Base-by-base conservation (phyloP, 2,329 filamentous ascomycete genomes). In the Aspergillus ruber region DNA sequence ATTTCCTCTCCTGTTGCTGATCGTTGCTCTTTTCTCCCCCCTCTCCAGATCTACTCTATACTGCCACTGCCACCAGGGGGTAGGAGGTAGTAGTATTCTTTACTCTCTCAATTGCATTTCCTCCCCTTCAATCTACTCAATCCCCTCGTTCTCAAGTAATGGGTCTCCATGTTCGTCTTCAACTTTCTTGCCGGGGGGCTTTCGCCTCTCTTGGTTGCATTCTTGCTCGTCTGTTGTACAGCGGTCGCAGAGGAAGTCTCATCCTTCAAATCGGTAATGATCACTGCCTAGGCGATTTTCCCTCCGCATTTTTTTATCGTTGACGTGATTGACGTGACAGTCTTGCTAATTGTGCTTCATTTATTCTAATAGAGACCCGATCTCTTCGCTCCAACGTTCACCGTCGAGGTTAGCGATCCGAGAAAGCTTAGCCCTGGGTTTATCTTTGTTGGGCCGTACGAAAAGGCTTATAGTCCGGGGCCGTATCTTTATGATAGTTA, bases 401-500 rank as follows among this genome's bases (percentile, higher is more conserved):
- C 62, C 9, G 50, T 68, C 35, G 64, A 64, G 44, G 49, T 51
- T 13, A 57, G 58, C 35, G 47, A 58, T 10, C 52, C 58, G 10
- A 58, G 64, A 12, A 66, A 64, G 43, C 57, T 69, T 41, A 65
- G 64, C 10, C 73, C 74, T 0, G 75, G 75, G 18, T 78, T 76
- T 56, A 73, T 76, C 40, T 77, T 78, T 51, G 61, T 77, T 40
- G 71, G 72, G 3, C 75, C 75, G 1, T 78, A 77, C 53, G 68
- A 75, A 41, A 68, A 72, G 32, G 56, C 70, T 47, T 39, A 39
- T 39, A 74, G 76, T 50, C 69, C 73, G 7, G 74, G 73, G 1
- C 71, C 75, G 7, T 74, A 78, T 54, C 77, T 78, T 20, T 78
- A 75, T 54, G 74, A 78, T 56, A 75, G 73, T 54, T 63, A 65